These are phyloP conservation scores for Candida nanaspora DNA, from an alignment of 805 yeast species.

Conservation along the genomic window DNA sequence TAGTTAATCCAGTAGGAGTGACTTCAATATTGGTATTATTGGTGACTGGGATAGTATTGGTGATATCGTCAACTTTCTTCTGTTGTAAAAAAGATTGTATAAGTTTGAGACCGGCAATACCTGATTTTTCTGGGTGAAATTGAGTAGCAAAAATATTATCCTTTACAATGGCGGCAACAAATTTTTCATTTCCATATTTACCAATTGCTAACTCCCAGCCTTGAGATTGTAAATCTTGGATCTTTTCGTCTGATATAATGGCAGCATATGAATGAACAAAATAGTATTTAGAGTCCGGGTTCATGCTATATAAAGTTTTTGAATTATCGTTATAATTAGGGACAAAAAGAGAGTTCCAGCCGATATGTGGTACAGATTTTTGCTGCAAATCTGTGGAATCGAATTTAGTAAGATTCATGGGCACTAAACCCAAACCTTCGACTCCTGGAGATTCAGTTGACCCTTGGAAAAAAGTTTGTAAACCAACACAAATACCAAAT, in stretches of 20 bases:
- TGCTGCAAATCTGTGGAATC: constrained; percentile 29
- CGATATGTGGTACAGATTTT: constrained; percentile 93
- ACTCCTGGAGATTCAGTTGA: constrained; percentile 65
- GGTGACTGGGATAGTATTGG: constrained; percentile 2
- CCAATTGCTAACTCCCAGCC: constrained; percentile 72
- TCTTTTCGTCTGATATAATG: constrained; percentile 35
- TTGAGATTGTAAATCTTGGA: constrained; percentile 21
- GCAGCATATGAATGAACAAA: constrained; percentile 95
- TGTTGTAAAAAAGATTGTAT: constrained; percentile 64
- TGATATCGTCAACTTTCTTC: constrained; percentile 22
- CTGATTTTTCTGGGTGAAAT: constrained; percentile 99
- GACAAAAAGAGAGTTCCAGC: constrained; percentile 62
- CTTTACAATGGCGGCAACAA: constrained; percentile 73
- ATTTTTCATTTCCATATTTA: constrained; percentile 68
- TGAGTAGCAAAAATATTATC: constrained; percentile 91
- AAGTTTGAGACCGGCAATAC: constrained; percentile 77
- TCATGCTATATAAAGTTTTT: constrained; percentile 50
- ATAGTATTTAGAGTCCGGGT: constrained; percentile 68
- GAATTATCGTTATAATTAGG: constrained; percentile 8
- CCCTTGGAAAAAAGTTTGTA: constrained; percentile 73
- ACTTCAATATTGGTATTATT: constrained; percentile 11
- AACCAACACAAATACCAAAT: constrained; percentile 97
- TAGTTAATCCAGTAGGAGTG: constrained; percentile 56
- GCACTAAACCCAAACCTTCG: constrained; percentile 54
- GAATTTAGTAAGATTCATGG: constrained; percentile 52